phyloP scores from a whole-genome alignment of 2,329 filamentous ascomycete genomes.

The Curvularia sp. region DNA sequence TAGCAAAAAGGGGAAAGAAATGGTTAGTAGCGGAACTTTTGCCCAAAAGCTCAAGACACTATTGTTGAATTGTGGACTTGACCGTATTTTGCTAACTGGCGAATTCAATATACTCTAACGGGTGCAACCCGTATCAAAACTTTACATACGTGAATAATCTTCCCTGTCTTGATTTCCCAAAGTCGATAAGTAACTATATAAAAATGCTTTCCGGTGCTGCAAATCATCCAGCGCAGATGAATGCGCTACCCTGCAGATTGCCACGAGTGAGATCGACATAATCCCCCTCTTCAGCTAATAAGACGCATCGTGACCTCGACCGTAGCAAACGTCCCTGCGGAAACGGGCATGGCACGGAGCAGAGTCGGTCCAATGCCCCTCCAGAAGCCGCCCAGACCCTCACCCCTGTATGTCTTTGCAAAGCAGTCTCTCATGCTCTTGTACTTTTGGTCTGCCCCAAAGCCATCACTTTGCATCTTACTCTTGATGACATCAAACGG shows the following conservation, averaged over 20 bases:
- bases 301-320: constrained; percentile 37
- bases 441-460: constrained; percentile 75
- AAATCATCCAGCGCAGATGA: background rate
- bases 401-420: constrained; percentile 75
- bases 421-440: constrained; percentile 89
- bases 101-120: background rate
- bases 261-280: background rate
- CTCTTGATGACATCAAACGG: constrained; percentile 98
- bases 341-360: constrained; percentile 94
- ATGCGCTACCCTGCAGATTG: background rate
- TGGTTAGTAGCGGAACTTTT: background rate
- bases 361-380: constrained; percentile 90
- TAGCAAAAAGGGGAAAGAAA: background rate
- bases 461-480: constrained; percentile 98
- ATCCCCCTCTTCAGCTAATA: constrained; percentile 19
- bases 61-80: background rate
- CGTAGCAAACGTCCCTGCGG: constrained; percentile 95
- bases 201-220: background rate
- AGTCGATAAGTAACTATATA: background rate
- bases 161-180: background rate
- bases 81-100: background rate
- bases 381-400: constrained; percentile 89
- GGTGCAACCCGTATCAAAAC: background rate
- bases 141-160: background rate
- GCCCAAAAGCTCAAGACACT: background rate